Evolutionary conservation across 2,329 filamentous ascomycete genomes (phyloP), one percentile per base, ranked within the genome.

Genomic region (Cadophora sp.): DNA sequence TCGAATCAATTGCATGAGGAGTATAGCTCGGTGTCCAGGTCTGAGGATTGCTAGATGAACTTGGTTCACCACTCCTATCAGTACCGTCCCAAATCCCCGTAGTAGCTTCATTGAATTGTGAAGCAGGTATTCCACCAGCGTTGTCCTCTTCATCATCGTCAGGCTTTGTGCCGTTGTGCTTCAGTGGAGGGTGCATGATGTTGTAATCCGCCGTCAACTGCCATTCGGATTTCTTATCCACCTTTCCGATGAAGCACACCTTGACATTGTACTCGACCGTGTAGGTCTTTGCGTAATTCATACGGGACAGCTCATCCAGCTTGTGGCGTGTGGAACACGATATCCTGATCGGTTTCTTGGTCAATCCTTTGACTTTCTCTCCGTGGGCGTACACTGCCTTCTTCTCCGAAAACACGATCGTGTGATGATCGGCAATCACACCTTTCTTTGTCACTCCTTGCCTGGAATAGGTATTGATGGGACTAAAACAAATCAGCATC

Each of bases 251-350:
- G 27, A 73, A 74, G 3, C 41, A 62, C 0, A 74, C 73, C 36
- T 70, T 71, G 16, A 72, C 63, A 53, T 73, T 73, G 30, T 72
- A 63, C 45, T 74, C 73, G 1, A 75, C 62, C 0, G 73, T 75
- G 39, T 75, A 73, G 0, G 71, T 20, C 36, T 75, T 75, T 0
- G 70, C 65, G 30, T 73, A 75, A 20, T 74, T 73, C 1, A 75
- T 4, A 0, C 73, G 61, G 16, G 72, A 67, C 4, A 24, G 13
- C 1, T 47, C 16, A 4, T 59, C 55, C 4, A 67, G 30, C 16
- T 64, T 67, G n/a, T 64, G 62, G 2, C 45, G 47, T 11, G 50
- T 43, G 1, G 18, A 20, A 1, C 36, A 39, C 2, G 18, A 20
- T 18, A 67, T 41, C 22, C 51, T 61, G 48, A 67, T 53, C 4